Conservation (phyloP, 2,329 filamentous ascomycete genomes). For the Calonectria naviculata region DNA sequence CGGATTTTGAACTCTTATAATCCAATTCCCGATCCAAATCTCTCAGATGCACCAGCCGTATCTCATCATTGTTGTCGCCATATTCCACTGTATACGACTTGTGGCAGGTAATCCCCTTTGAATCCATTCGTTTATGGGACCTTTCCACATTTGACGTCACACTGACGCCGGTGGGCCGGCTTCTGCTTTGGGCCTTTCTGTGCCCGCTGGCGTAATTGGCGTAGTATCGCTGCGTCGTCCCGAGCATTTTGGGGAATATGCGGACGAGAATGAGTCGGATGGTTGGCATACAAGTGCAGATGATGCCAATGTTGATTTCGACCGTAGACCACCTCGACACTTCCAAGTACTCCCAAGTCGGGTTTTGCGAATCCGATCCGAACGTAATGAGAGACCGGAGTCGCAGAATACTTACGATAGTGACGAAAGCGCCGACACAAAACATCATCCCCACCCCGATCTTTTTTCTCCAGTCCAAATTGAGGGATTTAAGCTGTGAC, state of each 20-base stretch:
- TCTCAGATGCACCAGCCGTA: conserved; percentile 44
- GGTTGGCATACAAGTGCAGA: conserved; percentile 53
- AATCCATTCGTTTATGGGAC: conserved; percentile 27
- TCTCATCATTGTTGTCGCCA: conserved; percentile 44
- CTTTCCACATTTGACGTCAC: conserved; percentile 38
- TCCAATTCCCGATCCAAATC: conserved; percentile 33
- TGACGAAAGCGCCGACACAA: conserved; percentile 58
- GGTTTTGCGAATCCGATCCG: conserved; percentile 40
- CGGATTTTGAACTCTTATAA: conserved; percentile 26
- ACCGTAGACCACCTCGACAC: conserved; percentile 50
- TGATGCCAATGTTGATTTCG: conserved; percentile 52
- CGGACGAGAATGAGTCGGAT: conserved; percentile 48
- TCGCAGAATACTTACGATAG: conserved; percentile 51
- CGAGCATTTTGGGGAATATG: conserved; percentile 50
- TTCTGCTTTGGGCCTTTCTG: conserved; percentile 17
- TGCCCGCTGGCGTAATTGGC: conserved; percentile 34
- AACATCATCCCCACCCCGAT: conserved; percentile 62
- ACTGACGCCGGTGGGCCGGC: conserved; percentile 30
- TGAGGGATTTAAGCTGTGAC: conserved; percentile 54
- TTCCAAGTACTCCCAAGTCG: conserved; percentile 48
- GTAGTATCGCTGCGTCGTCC: conserved; percentile 45
- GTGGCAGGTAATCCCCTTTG: conserved; percentile 45
- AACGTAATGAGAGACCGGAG: conserved; percentile 48
- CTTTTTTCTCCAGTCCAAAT: conserved; percentile 61
- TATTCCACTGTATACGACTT: conserved; percentile 50